Conservation (phyloP, 108 stramenopile genomes). For the Seminavis robusta region DNA sequence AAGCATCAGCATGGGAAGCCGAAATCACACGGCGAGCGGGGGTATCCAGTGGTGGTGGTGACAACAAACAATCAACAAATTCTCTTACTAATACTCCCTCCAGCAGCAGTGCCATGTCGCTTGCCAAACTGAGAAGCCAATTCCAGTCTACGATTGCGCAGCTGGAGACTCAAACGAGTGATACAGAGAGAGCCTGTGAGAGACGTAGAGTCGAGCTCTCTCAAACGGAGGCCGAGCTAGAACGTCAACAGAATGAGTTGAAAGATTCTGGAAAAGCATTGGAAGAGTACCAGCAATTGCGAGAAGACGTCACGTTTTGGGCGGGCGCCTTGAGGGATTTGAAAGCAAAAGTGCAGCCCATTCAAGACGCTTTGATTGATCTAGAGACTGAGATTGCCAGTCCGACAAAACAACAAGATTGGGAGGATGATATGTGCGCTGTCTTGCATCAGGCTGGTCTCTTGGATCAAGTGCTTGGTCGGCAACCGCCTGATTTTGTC, state of each 20-base stretch:
- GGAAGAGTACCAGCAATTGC: slow-evolving; percentile 65
- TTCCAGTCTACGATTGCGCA: slow-evolving; percentile 35
- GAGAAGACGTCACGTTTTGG: slow-evolving; percentile 57
- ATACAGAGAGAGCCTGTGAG: slow-evolving; percentile 26
- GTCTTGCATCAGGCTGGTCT: slow-evolving; percentile 34
- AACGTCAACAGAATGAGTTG: slow-evolving; percentile 14
- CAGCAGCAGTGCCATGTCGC: too few species aligned
- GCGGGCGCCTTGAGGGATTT: slow-evolving; percentile 73
- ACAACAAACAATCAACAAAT: slow-evolving; percentile 1
- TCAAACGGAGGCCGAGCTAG: slow-evolving; percentile 15
- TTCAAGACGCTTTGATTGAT: slow-evolving; percentile 33
- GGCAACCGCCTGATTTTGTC: slow-evolving; percentile 15
- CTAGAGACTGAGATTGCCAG: slow-evolving; percentile 34
- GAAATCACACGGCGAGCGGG: slow-evolving; percentile 68
- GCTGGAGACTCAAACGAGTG: slow-evolving; percentile 34
- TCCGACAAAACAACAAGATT: slow-evolving; percentile 34
- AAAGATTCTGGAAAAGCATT: slow-evolving; percentile 48
- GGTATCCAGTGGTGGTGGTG: slow-evolving; percentile 11
- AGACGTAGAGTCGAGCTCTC: slow-evolving; percentile 24
- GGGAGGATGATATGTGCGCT: slow-evolving; percentile 55
- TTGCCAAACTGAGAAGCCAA: slow-evolving; percentile 30
- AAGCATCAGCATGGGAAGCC: slow-evolving; percentile 68
- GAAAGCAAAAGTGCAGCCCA: slow-evolving; percentile 36
- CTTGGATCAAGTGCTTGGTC: slow-evolving; percentile 39
- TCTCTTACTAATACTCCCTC: slow-evolving; percentile 3